Base-by-base conservation (phyloP, 2,329 filamentous ascomycete species). In the Lasiodiplodia theobromae region DNA sequence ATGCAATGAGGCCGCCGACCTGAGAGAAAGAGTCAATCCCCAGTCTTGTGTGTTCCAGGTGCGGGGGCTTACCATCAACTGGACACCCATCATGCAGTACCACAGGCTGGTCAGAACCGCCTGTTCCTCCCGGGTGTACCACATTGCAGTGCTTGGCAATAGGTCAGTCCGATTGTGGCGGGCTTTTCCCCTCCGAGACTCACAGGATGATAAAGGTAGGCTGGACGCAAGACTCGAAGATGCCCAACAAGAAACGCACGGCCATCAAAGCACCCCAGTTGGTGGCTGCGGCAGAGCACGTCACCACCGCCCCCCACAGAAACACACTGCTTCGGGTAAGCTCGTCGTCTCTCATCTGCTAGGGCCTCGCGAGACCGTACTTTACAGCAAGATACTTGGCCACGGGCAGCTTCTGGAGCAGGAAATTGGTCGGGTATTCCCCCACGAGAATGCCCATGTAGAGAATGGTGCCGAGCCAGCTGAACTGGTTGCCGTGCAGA, bases 161-260 rank as follows among this genome's bases (percentile, higher is more conserved):
- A 6, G 12, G 12, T 70, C 31, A 70, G 77, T 73, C 21, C 12
- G 23, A 28, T 18, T 2, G 2, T 12, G 7, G 3, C 11, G 5
- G 12, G 14, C 3, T 18, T 11, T 23, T 21, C 14, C 16, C 14
- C 18, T 34, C 6, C 4, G 14, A 18, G 44, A 37, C 58, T 52
- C 88, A 0, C 86, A 85, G 12, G 86, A 82, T 14, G 88, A 74
- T 40, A 47, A 54, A 25, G 34, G 44, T 49, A 62, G 58, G 76
- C 66, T 38, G 87, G 79, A 73, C 44, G 82, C 80, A 57, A 86
- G 86, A 0, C 89, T 86, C 77, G 73, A 92, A 92, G 58, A 90
- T 85, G 57, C 91, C 91, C 4, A 92, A 83, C 10, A 92, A 78
- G 0, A 87, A 90, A 4, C 91, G 85, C 2, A 90, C 86, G 0